These are phyloP conservation scores for Cutaneotrichosporon cyanovorans DNA, from an alignment of 1,284 basidiomycete genomes.

Conservation along the genomic window DNA sequence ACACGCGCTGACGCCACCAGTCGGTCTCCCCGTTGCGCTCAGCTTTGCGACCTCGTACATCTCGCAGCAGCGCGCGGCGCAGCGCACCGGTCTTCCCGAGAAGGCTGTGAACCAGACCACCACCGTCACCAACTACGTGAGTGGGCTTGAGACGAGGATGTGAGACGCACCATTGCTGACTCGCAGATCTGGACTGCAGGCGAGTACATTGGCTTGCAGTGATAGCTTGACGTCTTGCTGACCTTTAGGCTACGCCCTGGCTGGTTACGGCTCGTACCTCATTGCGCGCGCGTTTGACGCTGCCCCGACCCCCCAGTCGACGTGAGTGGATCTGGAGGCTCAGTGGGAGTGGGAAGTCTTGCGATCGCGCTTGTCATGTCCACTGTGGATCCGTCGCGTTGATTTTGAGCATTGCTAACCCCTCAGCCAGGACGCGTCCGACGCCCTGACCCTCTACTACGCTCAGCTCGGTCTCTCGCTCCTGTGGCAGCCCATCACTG, in stretches of 20 bases:
- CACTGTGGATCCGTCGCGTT: too few relatives aligned
- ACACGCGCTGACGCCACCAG: constrained; percentile 11
- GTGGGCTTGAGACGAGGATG: too few relatives aligned
- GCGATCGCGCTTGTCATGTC: neutral
- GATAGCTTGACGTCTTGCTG: too few relatives aligned
- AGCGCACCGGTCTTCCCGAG: constrained; percentile 4
- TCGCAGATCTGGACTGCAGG: constrained; percentile 3
- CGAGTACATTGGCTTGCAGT: too few relatives aligned
- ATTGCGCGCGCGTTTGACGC: constrained; percentile 55
- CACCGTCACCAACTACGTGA: constrained; percentile 9
- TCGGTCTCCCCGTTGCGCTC: constrained; percentile 57
- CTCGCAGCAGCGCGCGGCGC: constrained; percentile 27
- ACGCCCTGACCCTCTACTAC: constrained; percentile 62
- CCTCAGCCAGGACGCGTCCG: constrained; percentile 49
- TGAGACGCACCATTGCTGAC: neutral
- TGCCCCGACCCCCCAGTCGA: constrained; percentile 46
- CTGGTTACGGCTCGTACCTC: constrained; percentile 68
- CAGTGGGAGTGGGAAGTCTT: neutral
- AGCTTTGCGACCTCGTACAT: constrained; percentile 54
- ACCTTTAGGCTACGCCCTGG: constrained; percentile 51
- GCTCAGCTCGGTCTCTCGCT: constrained; percentile 61
- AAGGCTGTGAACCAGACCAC: constrained; percentile 2
- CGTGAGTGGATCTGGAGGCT: too few relatives aligned
- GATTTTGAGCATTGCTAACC: neutral
- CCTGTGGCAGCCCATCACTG: constrained; percentile 66